Base-by-base conservation (phyloP, 1,284 basidiomycete species). In the Ustilago nuda region DNA sequence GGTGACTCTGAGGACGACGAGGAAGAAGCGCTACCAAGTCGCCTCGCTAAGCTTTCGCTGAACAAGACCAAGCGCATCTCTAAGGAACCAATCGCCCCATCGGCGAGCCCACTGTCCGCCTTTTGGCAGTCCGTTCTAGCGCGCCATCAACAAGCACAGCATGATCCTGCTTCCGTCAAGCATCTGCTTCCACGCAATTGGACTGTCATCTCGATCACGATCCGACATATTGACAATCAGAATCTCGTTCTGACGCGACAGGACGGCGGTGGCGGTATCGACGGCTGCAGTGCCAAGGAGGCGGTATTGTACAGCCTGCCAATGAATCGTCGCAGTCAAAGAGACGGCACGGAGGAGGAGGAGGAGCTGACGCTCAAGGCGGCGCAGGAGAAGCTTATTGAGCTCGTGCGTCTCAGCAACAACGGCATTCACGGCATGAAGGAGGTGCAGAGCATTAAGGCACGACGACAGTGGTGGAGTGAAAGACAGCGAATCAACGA, bases 191-290 rank as follows among this genome's bases (percentile, higher is more conserved):
- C 96, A 0, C 73, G 85, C 3, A 89, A 92, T 71, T 98, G 96
- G 95, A 92, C 91, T 5, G 90, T 95, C 11, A 88, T 98, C 61
- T 93, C 92, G 70, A 91, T 99, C 76, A 67, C 71, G n/a, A 57
- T 67, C 32, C 50, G 68, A 11, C 45, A 48, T 27, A 61, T 55
- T 3, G 94, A 97, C 81, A 91, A 91, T 73, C 91, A 90, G 76
- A 92, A 92, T 4, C 89, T 99, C 83, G 92, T 98, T 72, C 87
- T 98, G 51, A 92, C 93, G 1, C 91, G 95, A 13, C 92, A 95
- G 41, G 53, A 70, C 56, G 81, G 79, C 33, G 75, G 75, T n/a
- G 75, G 64, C 35, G 75, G 75, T 3, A 8, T 52, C 3, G 75
- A 73, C 19, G 63, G 61, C 6, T 73, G 66, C 61, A 58, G 37